Base-by-base conservation (phyloP, 768 basidiomycete genomes). In the Cystobasidiopsis lactophilus region DNA sequence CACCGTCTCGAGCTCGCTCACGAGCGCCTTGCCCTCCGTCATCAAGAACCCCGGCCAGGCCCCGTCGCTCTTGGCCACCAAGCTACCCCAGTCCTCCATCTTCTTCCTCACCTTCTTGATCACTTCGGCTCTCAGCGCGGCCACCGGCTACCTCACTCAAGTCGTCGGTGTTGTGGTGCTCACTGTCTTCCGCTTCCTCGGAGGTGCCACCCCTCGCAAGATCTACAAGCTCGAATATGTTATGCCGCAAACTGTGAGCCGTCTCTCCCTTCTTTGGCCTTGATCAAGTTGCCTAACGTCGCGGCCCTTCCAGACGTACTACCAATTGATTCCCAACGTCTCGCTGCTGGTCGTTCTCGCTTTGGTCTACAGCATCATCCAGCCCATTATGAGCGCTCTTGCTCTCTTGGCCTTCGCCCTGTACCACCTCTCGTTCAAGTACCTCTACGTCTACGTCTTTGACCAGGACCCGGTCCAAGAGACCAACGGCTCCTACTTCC, bases 401-500 rank as follows among this genome's bases (percentile, higher is more conserved):
- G 49, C 43, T 11, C n/a, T 41, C 1, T 9, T 35, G 3, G 31
- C 2, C 21, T 57, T 57, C 53, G 21, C 23, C 40, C 47, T 40
- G 26, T 55, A 3, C 40, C 52, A 13, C 56, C 5, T 56, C 18
- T 39, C 43, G n/a, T 56, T 45, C 51, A 72, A 72, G 66, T 86
- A 85, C 60, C 75, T 84, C 29, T 86, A 83, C 74, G 70, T 83
- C 50, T 86, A 55, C 75, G 52, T 38, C 11, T 21, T 21, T 23
- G 49, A 39, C 26, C 37, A 52, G 26, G 59, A 54, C n/a, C 38
- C 56, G 0, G 53, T 51, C 4, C 49, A 45, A 27, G 62, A 63
- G 51, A 63, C 62, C 3, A 91, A 91, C 35, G 93, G 93, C 0
- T 64, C 84, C 46, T 96, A 93, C 72, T 96, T 86, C 73, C 89